phyloP scores from a whole-genome alignment of 129 eudicot genomes.

The Flaveria ramosissima region DNA sequence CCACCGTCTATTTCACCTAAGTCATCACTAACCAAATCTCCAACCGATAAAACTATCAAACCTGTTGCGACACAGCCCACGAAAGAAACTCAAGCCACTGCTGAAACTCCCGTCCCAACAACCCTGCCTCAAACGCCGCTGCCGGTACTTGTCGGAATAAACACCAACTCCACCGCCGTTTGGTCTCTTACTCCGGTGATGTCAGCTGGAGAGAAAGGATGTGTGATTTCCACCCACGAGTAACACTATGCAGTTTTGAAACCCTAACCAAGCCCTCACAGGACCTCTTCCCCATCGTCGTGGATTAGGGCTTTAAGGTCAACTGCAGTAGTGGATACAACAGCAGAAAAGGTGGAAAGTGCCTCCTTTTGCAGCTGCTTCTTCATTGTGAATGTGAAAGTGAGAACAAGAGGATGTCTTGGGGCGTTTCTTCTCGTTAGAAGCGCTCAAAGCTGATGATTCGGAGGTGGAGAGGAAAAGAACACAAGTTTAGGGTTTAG shows the following conservation, averaged over 20 bases:
- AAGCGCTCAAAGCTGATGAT: not conserved
- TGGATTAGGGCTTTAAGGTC: conserved; percentile 55
- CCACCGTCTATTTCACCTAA: conserved; percentile 20
- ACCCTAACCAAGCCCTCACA: no score
- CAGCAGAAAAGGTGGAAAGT: conserved; percentile 25
- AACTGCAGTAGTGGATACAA: conserved; percentile 9
- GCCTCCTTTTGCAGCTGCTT: conserved; percentile 39
- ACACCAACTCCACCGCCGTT: no score
- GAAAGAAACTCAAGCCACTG: conserved; percentile 24
- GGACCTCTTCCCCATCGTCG: no score
- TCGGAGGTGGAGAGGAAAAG: not conserved
- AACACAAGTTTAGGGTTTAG: not conserved
- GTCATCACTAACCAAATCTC: conserved; percentile 25
- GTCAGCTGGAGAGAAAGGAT: no score
- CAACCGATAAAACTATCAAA: conserved; percentile 18
- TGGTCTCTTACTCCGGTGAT: no score
- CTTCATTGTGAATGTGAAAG: conserved; percentile 34
- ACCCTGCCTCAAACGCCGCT: conserved; percentile 33
- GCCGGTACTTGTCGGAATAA: no score
- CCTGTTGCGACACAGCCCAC: conserved; percentile 18
- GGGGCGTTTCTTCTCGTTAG: not conserved
- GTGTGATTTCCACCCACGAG: no score
- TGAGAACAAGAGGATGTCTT: not conserved
- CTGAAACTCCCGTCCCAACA: conserved; percentile 18
- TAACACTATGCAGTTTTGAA: no score